Conservation (phyloP, 441 rosid genomes). For the Erysimum cheiri region DNA sequence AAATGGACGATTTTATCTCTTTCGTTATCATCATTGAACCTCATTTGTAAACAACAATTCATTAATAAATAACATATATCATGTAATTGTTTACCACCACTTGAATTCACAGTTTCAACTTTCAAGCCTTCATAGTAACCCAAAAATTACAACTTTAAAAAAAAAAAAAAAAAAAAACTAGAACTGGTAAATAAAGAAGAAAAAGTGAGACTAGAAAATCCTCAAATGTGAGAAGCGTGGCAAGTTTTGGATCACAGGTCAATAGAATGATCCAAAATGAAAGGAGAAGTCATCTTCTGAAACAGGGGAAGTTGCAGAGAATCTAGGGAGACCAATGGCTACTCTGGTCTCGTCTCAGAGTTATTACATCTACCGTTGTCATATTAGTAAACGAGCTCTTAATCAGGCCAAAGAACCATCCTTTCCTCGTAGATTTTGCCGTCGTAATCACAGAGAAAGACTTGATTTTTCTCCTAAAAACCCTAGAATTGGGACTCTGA, state of each 20-base stretch:
- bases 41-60: conserved; percentile 15
- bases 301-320: conserved; percentile 17
- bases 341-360: conserved; percentile 51
- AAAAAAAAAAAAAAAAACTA: background rate
- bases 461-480: conserved; percentile 29
- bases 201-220: background rate
- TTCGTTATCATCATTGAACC: conserved; percentile 13
- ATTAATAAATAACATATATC: background rate
- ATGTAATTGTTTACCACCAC: background rate
- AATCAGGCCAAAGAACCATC: conserved; percentile 25
- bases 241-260: conserved; percentile 46
- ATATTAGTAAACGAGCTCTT: conserved; percentile 38
- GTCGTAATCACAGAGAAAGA: conserved; percentile 37
- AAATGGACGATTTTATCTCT: background rate
- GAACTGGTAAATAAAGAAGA: conserved; percentile 10
- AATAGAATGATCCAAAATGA: conserved; percentile 25
- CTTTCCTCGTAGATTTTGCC: conserved; percentile 39
- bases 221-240: conserved; percentile 44
- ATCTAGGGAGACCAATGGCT: conserved; percentile 52
- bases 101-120: conserved; percentile 10
- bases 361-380: conserved; percentile 42
- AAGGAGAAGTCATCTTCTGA: conserved; percentile 31
- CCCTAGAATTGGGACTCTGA: conserved; percentile 25
- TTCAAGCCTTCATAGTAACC: background rate
- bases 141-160: background rate